phyloP scores from a whole-genome alignment of 164 flowering plant genomes.

The Kingdonia uniflora region DNA sequence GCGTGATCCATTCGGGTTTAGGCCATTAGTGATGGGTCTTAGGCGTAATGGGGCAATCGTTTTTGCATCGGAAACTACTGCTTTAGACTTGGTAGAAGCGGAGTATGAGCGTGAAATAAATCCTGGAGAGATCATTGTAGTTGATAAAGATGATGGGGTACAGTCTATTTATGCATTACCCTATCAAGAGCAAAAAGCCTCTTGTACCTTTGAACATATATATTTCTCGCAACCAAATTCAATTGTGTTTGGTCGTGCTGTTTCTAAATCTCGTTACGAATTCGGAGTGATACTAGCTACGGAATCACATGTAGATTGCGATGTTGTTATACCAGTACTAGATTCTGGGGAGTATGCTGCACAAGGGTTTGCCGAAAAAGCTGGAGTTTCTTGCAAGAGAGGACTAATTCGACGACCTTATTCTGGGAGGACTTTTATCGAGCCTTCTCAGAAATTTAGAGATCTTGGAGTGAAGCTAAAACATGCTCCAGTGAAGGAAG shows the following conservation, averaged over 20 bases:
- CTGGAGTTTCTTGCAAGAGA: too few species aligned
- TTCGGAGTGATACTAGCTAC: constrained; percentile 77
- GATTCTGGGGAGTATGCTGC: constrained; percentile 95
- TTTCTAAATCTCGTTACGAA: constrained; percentile 46
- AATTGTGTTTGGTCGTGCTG: constrained; percentile 69
- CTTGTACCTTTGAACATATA: constrained; percentile 84
- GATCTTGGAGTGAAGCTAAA: too few species aligned
- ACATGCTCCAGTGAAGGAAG: too few species aligned
- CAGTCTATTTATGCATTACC: constrained; percentile 48
- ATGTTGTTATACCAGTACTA: constrained; percentile 89
- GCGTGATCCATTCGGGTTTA: constrained; percentile 75
- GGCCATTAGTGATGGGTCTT: constrained; percentile 91
- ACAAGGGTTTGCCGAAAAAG: constrained; percentile 70
- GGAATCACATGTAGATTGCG: constrained; percentile 80
- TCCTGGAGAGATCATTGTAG: constrained; percentile 84
- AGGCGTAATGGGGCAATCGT: constrained; percentile 83
- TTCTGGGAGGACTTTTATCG: too few species aligned
- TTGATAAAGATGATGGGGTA: constrained; percentile 50
- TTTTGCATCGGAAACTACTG: constrained; percentile 90
- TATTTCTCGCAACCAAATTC: constrained; percentile 84
- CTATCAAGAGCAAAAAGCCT: constrained; percentile 48
- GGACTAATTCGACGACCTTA: too few species aligned
- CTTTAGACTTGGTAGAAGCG: constrained; percentile 85
- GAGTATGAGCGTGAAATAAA: constrained; percentile 74
- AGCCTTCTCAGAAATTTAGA: too few species aligned